Evolutionary conservation across 176 grass and related monocot species (phyloP).

Genomic region (Tillandsia fasciculata): DNA sequence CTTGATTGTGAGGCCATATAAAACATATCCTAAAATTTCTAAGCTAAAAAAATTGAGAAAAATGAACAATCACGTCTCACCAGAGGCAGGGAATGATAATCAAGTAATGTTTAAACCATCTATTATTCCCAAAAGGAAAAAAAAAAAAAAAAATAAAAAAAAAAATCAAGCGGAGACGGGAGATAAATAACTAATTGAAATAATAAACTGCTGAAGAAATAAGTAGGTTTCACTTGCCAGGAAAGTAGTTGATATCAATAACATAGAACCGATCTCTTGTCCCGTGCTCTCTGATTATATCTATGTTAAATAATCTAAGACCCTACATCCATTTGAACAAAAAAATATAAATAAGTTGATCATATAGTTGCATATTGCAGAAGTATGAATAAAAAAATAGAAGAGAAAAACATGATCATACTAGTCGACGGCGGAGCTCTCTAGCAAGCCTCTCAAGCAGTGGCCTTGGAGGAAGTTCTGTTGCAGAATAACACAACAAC

Average conservation of each 20-base stretch:
- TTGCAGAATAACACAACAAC: constrained; percentile 7
- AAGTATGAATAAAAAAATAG: not conserved
- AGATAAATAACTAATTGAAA: not conserved
- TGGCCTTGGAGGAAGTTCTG: constrained; percentile 87
- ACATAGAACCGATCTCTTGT: constrained; percentile 92
- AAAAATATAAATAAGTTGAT: not conserved
- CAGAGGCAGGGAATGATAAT: too few species aligned
- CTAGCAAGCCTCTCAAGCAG: constrained; percentile 70
- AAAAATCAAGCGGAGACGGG: too few species aligned
- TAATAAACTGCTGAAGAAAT: constrained; percentile 4
- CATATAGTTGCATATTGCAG: too few species aligned
- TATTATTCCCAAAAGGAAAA: too few species aligned
- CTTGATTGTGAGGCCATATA: too few species aligned
- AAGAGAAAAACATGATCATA: constrained; percentile 23
- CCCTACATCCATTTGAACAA: constrained; percentile 29
- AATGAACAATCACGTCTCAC: too few species aligned
- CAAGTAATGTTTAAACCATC: too few species aligned
- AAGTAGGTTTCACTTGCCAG: constrained; percentile 38
- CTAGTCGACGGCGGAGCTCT: constrained; percentile 66
- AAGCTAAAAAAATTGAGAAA: too few species aligned
- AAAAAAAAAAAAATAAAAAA: too few species aligned
- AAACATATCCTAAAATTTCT: too few species aligned
- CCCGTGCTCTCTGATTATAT: constrained; percentile 88
- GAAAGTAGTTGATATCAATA: constrained; percentile 98
- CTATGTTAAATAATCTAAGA: constrained; percentile 91